phyloP scores from a whole-genome alignment of 1,284 basidiomycete species.

The Fomitopsis betulina region DNA sequence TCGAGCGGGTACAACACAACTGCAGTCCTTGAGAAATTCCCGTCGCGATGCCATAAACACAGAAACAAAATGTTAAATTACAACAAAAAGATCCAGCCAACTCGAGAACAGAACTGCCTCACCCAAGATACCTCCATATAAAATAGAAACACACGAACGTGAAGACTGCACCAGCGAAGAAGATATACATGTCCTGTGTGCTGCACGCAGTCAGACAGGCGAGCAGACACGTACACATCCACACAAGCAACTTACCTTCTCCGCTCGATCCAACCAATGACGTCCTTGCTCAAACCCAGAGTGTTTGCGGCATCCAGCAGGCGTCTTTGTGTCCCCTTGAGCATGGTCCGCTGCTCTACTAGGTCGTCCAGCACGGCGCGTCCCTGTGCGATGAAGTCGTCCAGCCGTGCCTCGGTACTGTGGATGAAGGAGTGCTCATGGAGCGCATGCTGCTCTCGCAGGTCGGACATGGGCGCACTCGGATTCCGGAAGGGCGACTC shows the following conservation, averaged over 20 bases:
- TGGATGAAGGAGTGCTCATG: constrained; percentile 85
- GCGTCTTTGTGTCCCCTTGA: constrained; percentile 86
- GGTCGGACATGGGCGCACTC: constrained; percentile 46
- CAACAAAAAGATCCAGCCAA: background rate
- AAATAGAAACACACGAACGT: constrained; percentile 89
- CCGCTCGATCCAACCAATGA: constrained; percentile 93
- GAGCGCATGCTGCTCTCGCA: constrained; percentile 74
- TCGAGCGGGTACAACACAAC: too few relatives aligned
- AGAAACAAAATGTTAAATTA: background rate
- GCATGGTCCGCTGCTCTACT: constrained; percentile 84
- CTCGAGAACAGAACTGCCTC: background rate
- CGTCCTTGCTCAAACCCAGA: constrained; percentile 84
- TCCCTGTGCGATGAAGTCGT: constrained; percentile 89
- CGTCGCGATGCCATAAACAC: background rate
- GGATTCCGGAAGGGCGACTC: constrained; percentile 73
- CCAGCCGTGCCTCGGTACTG: constrained; percentile 74
- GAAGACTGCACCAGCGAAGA: constrained; percentile 76
- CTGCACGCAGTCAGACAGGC: constrained; percentile 34
- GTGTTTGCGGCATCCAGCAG: constrained; percentile 89
- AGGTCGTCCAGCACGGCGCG: constrained; percentile 86
- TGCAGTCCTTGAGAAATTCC: too few relatives aligned
- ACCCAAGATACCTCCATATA: constrained; percentile 89
- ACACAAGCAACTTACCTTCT: constrained; percentile 53
- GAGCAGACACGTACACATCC: background rate
- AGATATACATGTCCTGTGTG: constrained; percentile 92